These are phyloP conservation scores for Candida maris DNA, from an alignment of 805 yeast genomes.

Conservation along the genomic window DNA sequence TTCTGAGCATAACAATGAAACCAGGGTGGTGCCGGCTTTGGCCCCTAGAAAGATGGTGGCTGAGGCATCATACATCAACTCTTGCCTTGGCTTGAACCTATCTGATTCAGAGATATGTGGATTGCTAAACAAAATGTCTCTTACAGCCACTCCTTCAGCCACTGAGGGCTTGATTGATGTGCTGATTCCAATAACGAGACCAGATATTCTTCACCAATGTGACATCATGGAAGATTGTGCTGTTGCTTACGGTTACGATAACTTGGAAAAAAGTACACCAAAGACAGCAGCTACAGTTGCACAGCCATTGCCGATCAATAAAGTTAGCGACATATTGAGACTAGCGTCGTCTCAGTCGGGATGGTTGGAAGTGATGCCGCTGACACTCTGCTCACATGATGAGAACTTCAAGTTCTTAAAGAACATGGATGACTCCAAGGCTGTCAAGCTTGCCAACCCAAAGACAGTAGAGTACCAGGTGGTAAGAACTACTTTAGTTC, in stretches of 20 bases:
- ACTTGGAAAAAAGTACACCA: conserved; percentile 74
- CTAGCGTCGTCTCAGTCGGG: conserved; percentile 90
- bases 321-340: conserved; percentile 86
- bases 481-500: conserved; percentile 89
- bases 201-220: conserved; percentile 94
- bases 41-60: conserved; percentile 65
- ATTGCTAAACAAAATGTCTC: conserved; percentile 77
- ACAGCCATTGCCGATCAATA: conserved; percentile 85
- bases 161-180: conserved; percentile 57
- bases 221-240: conserved; percentile 99
- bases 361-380: conserved; percentile 93
- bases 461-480: conserved; percentile 97
- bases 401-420: conserved; percentile 91
- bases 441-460: conserved; percentile 91
- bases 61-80: conserved; percentile 81
- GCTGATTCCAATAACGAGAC: conserved; percentile 85
- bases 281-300: conserved; percentile 78
- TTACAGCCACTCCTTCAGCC: conserved; percentile 54
- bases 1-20: conserved; percentile 73
- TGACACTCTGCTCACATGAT: conserved; percentile 93
- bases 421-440: conserved; percentile 63
- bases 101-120: conserved; percentile 62
- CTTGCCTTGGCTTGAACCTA: conserved; percentile 82
- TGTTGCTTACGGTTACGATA: conserved; percentile 91
- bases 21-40: conserved; percentile 74